These are phyloP conservation scores for Phanerodontia chrysosporium DNA, from an alignment of 768 basidiomycete genomes.

Conservation along the genomic window DNA sequence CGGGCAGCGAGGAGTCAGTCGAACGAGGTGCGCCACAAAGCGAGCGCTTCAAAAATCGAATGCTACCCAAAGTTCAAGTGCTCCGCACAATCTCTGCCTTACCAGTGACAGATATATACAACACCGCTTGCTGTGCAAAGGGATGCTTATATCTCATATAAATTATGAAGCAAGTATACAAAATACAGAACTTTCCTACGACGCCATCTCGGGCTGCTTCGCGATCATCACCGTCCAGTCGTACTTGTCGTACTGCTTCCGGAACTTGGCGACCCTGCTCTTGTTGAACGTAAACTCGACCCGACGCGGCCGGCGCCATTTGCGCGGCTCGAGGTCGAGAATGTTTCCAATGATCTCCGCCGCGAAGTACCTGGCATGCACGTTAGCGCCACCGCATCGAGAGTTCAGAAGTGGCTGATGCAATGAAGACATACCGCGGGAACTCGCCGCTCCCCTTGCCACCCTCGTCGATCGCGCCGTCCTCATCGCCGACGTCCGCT, in stretches of 20 bases:
- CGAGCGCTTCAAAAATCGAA: too few relatives aligned
- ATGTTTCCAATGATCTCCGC: constrained; percentile 92
- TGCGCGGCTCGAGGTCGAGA: constrained; percentile 79
- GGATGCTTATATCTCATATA: too few relatives aligned
- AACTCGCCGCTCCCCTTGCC: constrained; percentile 92
- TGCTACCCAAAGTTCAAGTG: too few relatives aligned
- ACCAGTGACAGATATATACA: too few relatives aligned
- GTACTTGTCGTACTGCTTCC: constrained; percentile 69
- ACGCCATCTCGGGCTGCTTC: constrained; percentile 15
- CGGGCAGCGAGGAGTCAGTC: too few relatives aligned
- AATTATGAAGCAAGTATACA: not conserved
- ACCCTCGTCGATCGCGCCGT: constrained; percentile 71
- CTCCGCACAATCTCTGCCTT: too few relatives aligned
- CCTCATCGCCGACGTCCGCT: constrained; percentile 56
- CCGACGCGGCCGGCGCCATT: constrained; percentile 78
- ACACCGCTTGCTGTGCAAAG: too few relatives aligned
- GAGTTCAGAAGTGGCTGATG: not conserved
- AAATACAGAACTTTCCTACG: not conserved
- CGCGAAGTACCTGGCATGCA: constrained; percentile 74
- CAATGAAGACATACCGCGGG: constrained; percentile 54
- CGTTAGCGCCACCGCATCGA: not conserved
- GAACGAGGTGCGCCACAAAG: too few relatives aligned
- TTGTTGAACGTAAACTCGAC: constrained; percentile 69
- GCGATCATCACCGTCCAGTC: constrained; percentile 81
- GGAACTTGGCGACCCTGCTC: constrained; percentile 66